Evolutionary conservation across 345 rosid genomes (phyloP).

Genomic region (Melaleuca quinquenervia): DNA sequence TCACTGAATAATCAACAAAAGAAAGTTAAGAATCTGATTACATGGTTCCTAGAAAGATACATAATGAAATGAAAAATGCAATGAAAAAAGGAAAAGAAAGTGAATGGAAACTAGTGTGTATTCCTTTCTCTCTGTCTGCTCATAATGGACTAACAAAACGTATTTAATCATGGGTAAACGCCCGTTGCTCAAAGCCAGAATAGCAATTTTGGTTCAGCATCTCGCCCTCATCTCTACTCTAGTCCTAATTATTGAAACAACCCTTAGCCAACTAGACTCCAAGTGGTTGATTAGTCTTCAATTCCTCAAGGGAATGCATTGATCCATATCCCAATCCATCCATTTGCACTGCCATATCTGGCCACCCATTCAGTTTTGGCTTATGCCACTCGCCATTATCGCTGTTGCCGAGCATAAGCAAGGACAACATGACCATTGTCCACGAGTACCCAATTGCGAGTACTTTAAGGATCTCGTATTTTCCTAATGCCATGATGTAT

Average conservation of each 20-base stretch:
- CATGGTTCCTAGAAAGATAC: neutral
- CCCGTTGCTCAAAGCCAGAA: neutral
- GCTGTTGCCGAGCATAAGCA: neutral
- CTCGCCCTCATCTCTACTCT: neutral
- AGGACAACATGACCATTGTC: neutral
- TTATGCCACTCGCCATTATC: neutral
- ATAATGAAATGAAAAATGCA: neutral
- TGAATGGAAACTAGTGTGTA: neutral
- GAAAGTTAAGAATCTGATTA: neutral
- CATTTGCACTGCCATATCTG: neutral
- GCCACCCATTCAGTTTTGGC: neutral
- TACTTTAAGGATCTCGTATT: neutral
- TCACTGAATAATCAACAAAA: neutral
- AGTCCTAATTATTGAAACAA: neutral
- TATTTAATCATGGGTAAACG: neutral
- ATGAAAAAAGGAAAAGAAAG: neutral
- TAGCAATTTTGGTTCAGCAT: neutral
- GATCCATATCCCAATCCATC: neutral
- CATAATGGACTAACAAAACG: neutral
- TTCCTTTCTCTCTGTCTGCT: neutral
- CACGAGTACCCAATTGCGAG: neutral
- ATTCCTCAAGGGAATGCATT: neutral
- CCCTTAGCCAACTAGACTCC: neutral
- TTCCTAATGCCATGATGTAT: neutral
- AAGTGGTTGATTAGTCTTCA: neutral